These are phyloP conservation scores for Dittrichia graveolens DNA, from an alignment of 129 eudicot species.

Conservation along the genomic window DNA sequence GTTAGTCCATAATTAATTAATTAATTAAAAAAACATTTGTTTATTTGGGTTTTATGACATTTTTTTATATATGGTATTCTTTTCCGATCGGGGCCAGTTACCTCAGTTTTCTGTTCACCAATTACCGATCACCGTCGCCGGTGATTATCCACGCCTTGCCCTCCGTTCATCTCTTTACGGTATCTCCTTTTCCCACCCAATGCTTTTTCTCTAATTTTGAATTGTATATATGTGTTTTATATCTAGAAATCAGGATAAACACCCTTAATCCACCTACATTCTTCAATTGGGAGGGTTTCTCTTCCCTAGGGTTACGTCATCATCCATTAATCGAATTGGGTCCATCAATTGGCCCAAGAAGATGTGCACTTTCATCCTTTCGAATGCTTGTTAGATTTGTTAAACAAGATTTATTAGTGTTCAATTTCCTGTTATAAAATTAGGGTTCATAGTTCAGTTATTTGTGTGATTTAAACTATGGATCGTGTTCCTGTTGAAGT, in stretches of 20 bases:
- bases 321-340: not conserved
- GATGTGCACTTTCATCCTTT: not conserved
- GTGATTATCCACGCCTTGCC: not conserved
- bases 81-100: constrained; percentile 1
- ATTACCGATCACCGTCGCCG: constrained; percentile 21
- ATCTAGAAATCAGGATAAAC: not conserved
- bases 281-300: not conserved
- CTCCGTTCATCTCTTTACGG: constrained; percentile 26
- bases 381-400: no score
- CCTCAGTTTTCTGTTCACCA: not conserved
- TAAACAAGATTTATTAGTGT: no score
- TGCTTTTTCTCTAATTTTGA: constrained; percentile 1
- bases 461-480: constrained; percentile 38
- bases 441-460: constrained; percentile 21
- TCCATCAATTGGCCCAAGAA: not conserved
- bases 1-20: no score
- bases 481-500: constrained; percentile 80
- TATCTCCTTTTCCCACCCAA: constrained; percentile 8
- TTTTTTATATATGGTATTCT: no score
- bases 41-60: no score
- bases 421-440: constrained; percentile 22
- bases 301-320: not conserved
- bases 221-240: not conserved
- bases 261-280: not conserved
- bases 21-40: no score